These are phyloP conservation scores for Ensete ventricosum DNA, from an alignment of 176 grass and related monocot genomes.

Conservation along the genomic window DNA sequence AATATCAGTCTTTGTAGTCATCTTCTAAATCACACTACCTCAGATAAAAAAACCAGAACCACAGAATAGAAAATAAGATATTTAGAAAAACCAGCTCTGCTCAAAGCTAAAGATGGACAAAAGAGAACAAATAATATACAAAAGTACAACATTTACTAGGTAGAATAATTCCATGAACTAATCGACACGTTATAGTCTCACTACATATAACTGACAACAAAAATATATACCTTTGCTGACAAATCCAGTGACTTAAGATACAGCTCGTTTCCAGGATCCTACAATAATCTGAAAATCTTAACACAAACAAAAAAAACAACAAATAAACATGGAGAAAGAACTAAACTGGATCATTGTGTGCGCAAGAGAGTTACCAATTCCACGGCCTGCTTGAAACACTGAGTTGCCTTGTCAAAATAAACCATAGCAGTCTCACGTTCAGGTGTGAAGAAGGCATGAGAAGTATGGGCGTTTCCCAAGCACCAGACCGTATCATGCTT, in stretches of 20 bases:
- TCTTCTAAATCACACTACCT: too few relatives aligned
- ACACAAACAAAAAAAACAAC: not conserved
- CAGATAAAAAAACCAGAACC: too few relatives aligned
- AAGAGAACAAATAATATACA: too few relatives aligned
- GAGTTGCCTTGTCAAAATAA: conserved; percentile 36
- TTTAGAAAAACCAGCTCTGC: too few relatives aligned
- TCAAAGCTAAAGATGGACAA: too few relatives aligned
- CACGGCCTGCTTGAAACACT: conserved; percentile 31
- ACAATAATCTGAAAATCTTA: conserved; percentile 20
- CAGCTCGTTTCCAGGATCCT: conserved; percentile 46
- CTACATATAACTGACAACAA: not conserved
- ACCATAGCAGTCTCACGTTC: conserved; percentile 23
- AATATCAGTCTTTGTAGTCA: too few relatives aligned
- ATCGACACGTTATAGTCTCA: not conserved
- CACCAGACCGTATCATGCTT: conserved; percentile 42
- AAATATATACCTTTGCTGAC: conserved; percentile 28
- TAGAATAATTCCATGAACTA: too few relatives aligned
- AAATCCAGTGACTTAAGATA: conserved; percentile 34
- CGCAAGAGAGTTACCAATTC: conserved; percentile 27
- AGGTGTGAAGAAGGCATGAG: conserved; percentile 25
- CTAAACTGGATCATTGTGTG: not conserved
- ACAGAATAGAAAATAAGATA: too few relatives aligned
- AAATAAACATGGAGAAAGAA: not conserved
- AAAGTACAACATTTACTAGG: too few relatives aligned
- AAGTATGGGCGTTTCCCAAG: conserved; percentile 43